Percentiles rank a stretch among this genome's conserved stretches.
Evolutionary conservation across 1,284 basidiomycete species (phyloP).

Genomic region (Trichosporon ovoides): DNA sequence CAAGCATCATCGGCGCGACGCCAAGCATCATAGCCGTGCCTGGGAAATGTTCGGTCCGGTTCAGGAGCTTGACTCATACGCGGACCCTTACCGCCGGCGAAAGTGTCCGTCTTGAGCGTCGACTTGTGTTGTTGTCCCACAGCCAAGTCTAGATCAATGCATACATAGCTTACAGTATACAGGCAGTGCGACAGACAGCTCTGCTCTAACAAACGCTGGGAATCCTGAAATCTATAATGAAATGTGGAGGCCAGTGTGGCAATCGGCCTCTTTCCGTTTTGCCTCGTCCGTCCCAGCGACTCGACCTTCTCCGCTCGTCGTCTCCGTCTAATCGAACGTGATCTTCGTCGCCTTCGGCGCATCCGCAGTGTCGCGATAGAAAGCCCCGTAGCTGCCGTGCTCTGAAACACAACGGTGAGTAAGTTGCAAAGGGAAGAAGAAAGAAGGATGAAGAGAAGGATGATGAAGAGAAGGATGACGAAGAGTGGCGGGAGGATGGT

Average conservation of each 20-base stretch:
- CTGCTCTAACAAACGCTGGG: background rate
- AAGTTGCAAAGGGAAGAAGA: too few relatives aligned
- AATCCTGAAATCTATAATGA: background rate
- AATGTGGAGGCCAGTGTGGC: background rate
- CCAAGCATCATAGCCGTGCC: background rate
- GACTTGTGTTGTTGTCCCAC: too few relatives aligned
- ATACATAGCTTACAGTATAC: constrained; percentile 3
- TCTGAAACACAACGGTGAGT: too few relatives aligned
- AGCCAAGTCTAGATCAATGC: background rate
- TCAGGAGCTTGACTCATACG: background rate
- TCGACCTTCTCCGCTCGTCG: background rate
- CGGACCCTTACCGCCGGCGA: background rate
- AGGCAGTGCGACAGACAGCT: background rate
- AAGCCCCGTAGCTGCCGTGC: constrained; percentile 56
- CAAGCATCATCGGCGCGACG: background rate
- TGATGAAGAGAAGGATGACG: too few relatives aligned
- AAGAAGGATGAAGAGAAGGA: too few relatives aligned
- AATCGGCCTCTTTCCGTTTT: background rate
- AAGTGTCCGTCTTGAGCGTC: background rate
- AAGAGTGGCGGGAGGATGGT: too few relatives aligned
- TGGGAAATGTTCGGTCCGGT: too few relatives aligned
- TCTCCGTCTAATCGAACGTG: constrained; percentile 57
- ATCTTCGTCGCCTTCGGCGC: constrained; percentile 82
- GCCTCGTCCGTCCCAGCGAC: too few relatives aligned
- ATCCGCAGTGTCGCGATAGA: constrained; percentile 70